Base-by-base conservation (phyloP, 805 yeast species). In the Starmerella scarabaei region DNA sequence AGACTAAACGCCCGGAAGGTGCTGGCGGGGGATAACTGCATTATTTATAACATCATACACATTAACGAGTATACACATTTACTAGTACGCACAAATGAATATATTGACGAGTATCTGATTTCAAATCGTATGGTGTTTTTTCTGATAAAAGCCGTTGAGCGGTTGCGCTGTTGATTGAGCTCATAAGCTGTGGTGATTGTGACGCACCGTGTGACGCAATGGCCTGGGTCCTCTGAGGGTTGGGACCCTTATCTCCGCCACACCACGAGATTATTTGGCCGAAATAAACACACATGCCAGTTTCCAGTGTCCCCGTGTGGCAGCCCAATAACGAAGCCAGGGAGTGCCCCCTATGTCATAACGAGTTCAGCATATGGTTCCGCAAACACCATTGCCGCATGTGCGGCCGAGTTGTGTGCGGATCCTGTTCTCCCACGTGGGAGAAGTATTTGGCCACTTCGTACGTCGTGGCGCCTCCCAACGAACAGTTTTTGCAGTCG, bases 341-440 rank as follows among this genome's bases (percentile, higher is more conserved):
- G 0, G 53, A 52, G 2, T 83, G 94, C 53, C 65, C 66, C 17
- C 51, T 73, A 3, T 83, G 94, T 56, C 53, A 55, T 23, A 44
- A 55, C 1, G 40, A 48, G 30, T 83, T 75, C 60, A 64, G 76
- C 2, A 58, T 81, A 41, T 75, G 79, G 57, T 71, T 65, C 54
- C 67, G 94, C 42, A 68, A 85, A 41, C 94, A 83, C 60, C 94
- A 83, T 57, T 83, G 94, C 58, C 59, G 67, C 12, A 59, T 61
- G 42, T 83, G 94, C 61, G 94, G 94, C 3, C 64, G 74, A 26
- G 77, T 84, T 0, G 81, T 78, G 15, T 83, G 94, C 58, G 77
- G 74, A 23, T 52, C 56, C 30, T 83, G 94, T 53, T 75, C 88
- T 5, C 55, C 62, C 7, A 65, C 70, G 18, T 58, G 60, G 31